Percentiles rank a stretch among this genome's conserved stretches.
Evolutionary conservation across 768 basidiomycete species (phyloP).

Genomic region (Agrocybe praecox): DNA sequence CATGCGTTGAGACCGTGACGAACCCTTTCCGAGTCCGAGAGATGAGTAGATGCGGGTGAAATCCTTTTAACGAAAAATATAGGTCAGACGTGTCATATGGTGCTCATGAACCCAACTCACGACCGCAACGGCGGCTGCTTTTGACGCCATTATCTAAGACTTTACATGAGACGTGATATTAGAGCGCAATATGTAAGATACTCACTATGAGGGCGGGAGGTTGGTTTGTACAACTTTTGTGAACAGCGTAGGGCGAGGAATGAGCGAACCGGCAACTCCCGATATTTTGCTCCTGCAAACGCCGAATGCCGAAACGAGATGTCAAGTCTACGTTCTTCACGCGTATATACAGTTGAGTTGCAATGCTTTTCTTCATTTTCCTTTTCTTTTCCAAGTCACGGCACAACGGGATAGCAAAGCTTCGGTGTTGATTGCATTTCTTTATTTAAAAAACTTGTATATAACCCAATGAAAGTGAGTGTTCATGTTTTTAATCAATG

Average conservation of each 20-base stretch:
- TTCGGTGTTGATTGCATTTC: too few species aligned
- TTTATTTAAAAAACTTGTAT: too few species aligned
- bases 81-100: constrained; percentile 23
- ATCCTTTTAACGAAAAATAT: constrained; percentile 52
- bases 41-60: constrained; percentile 83
- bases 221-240: constrained; percentile 23
- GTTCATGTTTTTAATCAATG: too few species aligned
- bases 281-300: constrained; percentile 34
- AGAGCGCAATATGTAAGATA: constrained; percentile 1
- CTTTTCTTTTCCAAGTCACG: neutral
- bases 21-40: constrained; percentile 86
- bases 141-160: constrained; percentile 61
- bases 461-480: too few species aligned
- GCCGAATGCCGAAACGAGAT: constrained; percentile 31
- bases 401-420: too few species aligned
- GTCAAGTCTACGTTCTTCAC: neutral
- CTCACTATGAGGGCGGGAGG: constrained; percentile 26
- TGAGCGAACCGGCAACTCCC: constrained; percentile 38
- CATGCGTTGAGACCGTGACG: constrained; percentile 20
- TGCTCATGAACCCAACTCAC: constrained; percentile 35
- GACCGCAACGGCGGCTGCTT: constrained; percentile 70
- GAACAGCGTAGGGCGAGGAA: constrained; percentile 23
- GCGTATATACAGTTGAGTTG: too few species aligned
- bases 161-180: constrained; percentile 8
- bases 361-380: neutral